Percentiles rank a stretch among this genome's conserved stretches.
phyloP scores from a whole-genome alignment of 177 flowering plant genomes.

The Telopea speciosissima region DNA sequence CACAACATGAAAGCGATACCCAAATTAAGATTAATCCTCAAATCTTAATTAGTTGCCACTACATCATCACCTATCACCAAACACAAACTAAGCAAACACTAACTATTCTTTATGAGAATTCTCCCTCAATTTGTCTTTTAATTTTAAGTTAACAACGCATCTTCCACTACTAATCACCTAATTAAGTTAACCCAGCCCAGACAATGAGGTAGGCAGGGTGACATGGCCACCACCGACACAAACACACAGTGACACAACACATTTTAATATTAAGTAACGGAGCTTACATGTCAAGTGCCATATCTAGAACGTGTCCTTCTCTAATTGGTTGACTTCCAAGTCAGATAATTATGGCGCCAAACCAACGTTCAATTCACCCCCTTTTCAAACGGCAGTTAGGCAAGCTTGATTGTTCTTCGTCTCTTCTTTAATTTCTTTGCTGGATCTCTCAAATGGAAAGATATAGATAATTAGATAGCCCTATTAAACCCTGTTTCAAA shows the following conservation, averaged over 20 bases:
- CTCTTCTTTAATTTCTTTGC: too few relatives aligned
- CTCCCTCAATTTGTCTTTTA: neutral
- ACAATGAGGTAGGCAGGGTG: slow-evolving; percentile 18
- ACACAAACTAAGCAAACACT: neutral
- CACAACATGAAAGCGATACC: neutral
- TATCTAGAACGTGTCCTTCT: slow-evolving; percentile 20
- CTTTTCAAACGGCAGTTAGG: slow-evolving; percentile 65
- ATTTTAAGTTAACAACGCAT: neutral
- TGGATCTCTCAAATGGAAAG: too few relatives aligned
- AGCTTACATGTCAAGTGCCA: slow-evolving; percentile 7
- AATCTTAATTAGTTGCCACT: slow-evolving; percentile 4
- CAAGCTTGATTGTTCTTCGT: too few relatives aligned
- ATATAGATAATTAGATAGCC: neutral
- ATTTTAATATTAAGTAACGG: slow-evolving; percentile 6
- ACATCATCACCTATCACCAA: neutral
- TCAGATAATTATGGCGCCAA: slow-evolving; percentile 52
- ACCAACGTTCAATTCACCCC: slow-evolving; percentile 16
- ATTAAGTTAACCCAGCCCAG: slow-evolving; percentile 4
- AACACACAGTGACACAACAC: neutral
- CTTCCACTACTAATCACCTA: neutral
- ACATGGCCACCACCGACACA: slow-evolving; percentile 18
- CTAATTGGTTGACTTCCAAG: slow-evolving; percentile 20
- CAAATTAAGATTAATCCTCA: neutral
- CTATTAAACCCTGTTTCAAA: neutral
- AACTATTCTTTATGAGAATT: neutral